Evolutionary conservation across 371 early-diverging fungal species (phyloP), one percentile per base, ranked within the genome.

Genomic region (Lichtheimia hyalospora): DNA sequence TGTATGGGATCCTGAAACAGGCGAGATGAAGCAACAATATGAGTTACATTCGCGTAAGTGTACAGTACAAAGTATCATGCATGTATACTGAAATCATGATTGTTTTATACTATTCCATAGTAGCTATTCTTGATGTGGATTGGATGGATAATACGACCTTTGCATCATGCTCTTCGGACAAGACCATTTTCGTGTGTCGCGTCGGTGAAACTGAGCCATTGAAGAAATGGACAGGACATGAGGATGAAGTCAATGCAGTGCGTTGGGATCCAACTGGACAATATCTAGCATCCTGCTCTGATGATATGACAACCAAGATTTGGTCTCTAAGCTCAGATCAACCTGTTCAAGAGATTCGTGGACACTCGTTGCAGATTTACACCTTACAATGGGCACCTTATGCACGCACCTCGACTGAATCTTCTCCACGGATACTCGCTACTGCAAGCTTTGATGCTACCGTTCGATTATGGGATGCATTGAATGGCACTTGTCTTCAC

Each of bases 71-170:
- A 8, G 28, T 7, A 28, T 8, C 34, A 8, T 8, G 2, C 10
- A 8, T 34, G 2, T 34, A 34, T 8, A 34, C 34, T 34, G 2
- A 34, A 6, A 34, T 10, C 34, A 34, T 34, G 34, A 8, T 34
- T 34, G 34, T 8, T 34, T 34, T 34, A 34, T 34, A 34, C 34
- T 8, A 21, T 46, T 54, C 48, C 49, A 53, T 62, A 79, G 85
- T 77, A 67, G 87, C 84, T 42, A 93, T 83, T 46, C 75, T 96
- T 57, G 96, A 96, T 73, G 88, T 95, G 4, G 97, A 93, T 68
- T 98, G 98, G 98, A 83, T 85, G 63, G 94, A 96, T 68, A 89
- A 93, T 63, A 73, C 72, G 3, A 96, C 92, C 6, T 95, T 97
- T 82, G 96, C 97, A 2, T 92, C 96, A 0, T 91, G 92, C 59